Base-by-base conservation (phyloP, 1,284 basidiomycete genomes). In the Rhodotorula sp. region DNA sequence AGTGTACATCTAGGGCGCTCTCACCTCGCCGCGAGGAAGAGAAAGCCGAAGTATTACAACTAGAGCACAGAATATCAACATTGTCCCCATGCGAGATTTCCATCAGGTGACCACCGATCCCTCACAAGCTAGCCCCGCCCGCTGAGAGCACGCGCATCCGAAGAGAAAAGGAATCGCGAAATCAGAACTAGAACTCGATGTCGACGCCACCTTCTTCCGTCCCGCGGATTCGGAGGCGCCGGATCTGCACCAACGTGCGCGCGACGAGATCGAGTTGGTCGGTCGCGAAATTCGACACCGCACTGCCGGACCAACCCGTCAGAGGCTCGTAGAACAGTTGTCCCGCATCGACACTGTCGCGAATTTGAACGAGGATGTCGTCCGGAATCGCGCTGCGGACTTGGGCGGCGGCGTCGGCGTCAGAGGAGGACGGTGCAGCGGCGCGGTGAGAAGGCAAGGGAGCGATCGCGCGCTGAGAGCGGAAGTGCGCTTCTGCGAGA, bases 401-500 rank as follows among this genome's bases (percentile, higher is more conserved):
- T n/a, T n/a, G n/a, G n/a, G n/a, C n/a, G n/a, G n/a, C n/a, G n/a
- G n/a, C n/a, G n/a, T n/a, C n/a, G n/a, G n/a, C n/a, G n/a, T n/a
- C n/a, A n/a, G n/a, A 43, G 38, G 38, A 10, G 10, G 38, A 12
- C 10, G 38, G 14, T 43, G 38, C 12, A 43, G 38, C 10, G 38
- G 10, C 38, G 38, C 21, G 34, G 38, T 50, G 19, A 23, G 55
- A 57, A 21, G 64, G 67, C 7, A 68, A 57, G 3, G 43, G 67
- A 2, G 62, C 62, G 57, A 68, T 54, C 28, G 18, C 49, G 8
- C 67, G 67, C 50, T 64, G 67, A 12, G 28, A 15, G 49, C 67
- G 67, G 31, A 55, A 60, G 43, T 31, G 28, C 15, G 62, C 67
- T 38, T 64, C 62, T 57, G 62, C 62, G 57, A 68, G 59, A 3